phyloP scores from a whole-genome alignment of 805 yeast genomes.

The Saturnispora galanensis region DNA sequence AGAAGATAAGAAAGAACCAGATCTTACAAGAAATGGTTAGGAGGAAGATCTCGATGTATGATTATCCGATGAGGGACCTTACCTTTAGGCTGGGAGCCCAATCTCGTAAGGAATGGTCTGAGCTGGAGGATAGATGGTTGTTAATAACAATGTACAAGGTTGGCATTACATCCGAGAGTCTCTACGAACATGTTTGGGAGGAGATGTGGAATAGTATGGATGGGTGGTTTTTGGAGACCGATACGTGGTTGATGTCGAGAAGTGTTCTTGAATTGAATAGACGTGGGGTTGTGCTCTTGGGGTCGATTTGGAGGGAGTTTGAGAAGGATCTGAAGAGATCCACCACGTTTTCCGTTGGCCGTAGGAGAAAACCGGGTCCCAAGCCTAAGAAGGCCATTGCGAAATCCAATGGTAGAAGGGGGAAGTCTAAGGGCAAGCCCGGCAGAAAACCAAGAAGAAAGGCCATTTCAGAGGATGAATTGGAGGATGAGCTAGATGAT shows the following conservation, averaged over 20 bases:
- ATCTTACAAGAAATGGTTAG: constrained; percentile 73
- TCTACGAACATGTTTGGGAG: constrained; percentile 70
- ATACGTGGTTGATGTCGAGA: constrained; percentile 78
- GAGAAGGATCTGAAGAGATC: constrained; percentile 25
- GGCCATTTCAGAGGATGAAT: constrained; percentile 3
- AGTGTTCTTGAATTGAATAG: constrained; percentile 69
- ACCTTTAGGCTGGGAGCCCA: constrained; percentile 56
- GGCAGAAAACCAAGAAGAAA: neutral
- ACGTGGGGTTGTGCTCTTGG: constrained; percentile 70
- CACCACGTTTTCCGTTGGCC: neutral
- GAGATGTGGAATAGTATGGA: constrained; percentile 33
- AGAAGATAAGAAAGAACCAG: constrained; percentile 51
- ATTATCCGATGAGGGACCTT: constrained; percentile 67
- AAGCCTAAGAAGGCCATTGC: neutral
- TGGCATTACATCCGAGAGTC: constrained; percentile 71
- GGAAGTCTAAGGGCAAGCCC: neutral
- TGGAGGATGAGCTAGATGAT: constrained; percentile 1
- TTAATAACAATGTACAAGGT: constrained; percentile 67
- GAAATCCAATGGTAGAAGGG: neutral
- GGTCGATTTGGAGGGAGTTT: constrained; percentile 64
- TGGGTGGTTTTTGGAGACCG: constrained; percentile 23
- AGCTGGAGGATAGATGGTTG: constrained; percentile 85
- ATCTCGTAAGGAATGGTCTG: constrained; percentile 60
- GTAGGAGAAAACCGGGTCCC: neutral
- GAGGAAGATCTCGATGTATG: constrained; percentile 59